Evolutionary conservation across 768 basidiomycete genomes (phyloP).

Genomic region (Cystofilobasidium bisporidii): DNA sequence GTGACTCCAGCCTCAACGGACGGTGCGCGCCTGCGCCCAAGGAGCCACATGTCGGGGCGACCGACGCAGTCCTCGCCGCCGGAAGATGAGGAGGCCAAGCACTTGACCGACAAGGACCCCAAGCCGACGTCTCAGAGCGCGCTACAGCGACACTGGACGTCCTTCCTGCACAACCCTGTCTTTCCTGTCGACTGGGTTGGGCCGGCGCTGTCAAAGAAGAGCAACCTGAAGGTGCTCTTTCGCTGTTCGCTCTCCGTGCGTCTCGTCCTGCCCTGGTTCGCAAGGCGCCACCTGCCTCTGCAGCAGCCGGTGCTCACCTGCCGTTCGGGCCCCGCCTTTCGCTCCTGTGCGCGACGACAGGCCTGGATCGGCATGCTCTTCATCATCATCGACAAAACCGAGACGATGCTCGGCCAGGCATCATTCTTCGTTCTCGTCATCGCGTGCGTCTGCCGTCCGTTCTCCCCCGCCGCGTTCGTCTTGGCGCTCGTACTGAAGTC

Average conservation of each 20-base stretch:
- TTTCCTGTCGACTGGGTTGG: slow-evolving; percentile 14
- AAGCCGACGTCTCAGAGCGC: background rate
- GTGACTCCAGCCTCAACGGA: background rate
- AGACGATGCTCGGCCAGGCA: slow-evolving; percentile 17
- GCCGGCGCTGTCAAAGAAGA: background rate
- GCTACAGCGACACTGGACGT: background rate
- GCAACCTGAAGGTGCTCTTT: slow-evolving; percentile 7
- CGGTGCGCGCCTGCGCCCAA: background rate
- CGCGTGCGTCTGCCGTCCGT: background rate
- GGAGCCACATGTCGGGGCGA: background rate
- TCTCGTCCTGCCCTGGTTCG: background rate
- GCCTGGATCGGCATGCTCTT: slow-evolving; percentile 24
- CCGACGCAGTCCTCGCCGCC: background rate
- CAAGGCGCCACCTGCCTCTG: too few relatives aligned
- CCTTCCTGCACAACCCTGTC: background rate
- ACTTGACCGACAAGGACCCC: background rate
- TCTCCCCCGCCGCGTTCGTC: too few relatives aligned
- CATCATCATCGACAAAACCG: slow-evolving; percentile 8
- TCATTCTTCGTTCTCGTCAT: slow-evolving; percentile 22
- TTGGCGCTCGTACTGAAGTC: too few relatives aligned
- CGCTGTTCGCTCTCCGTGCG: slow-evolving; percentile 17
- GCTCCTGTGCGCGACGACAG: too few relatives aligned
- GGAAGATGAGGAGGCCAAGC: too few relatives aligned
- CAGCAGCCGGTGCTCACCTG: too few relatives aligned
- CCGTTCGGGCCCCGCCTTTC: too few relatives aligned